Evolutionary conservation across 106 monocot genomes (phyloP).

Genomic region (Posidonia australis): DNA sequence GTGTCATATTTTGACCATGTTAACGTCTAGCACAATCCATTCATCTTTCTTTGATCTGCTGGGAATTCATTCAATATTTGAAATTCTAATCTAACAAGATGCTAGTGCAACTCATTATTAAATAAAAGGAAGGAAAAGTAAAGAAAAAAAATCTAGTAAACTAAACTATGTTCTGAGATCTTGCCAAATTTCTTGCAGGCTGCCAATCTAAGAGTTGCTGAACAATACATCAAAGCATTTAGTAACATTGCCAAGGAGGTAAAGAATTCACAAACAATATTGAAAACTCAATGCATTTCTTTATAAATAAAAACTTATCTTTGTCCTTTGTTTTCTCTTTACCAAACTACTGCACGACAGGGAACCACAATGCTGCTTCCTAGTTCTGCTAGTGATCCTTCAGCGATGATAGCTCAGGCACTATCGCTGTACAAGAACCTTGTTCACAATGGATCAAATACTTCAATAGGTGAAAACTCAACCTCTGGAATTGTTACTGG

Average conservation of each 20-base stretch:
- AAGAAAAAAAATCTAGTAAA: too few relatives aligned
- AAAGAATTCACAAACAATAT: not conserved
- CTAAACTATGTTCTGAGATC: not conserved
- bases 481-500: not conserved
- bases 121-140: too few relatives aligned
- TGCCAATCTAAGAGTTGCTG: constrained; percentile 43
- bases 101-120: not conserved
- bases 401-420: constrained; percentile 49
- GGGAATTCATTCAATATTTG: too few relatives aligned
- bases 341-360: constrained; percentile 20
- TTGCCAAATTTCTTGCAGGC: constrained; percentile 21
- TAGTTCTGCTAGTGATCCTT: constrained; percentile 20
- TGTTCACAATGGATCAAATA: not conserved
- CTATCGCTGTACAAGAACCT: constrained; percentile 39
- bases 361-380: constrained; percentile 47
- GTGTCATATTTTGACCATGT: too few relatives aligned
- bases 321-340: not conserved
- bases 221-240: constrained; percentile 55
- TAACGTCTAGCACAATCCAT: too few relatives aligned
- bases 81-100: too few relatives aligned
- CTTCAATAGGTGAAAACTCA: not conserved
- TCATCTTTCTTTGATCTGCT: too few relatives aligned
- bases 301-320: not conserved
- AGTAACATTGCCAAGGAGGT: constrained; percentile 58
- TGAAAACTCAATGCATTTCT: not conserved